These are phyloP conservation scores for Pythium aphanidermatum DNA, from an alignment of 352 stramenopile species.

Conservation along the genomic window DNA sequence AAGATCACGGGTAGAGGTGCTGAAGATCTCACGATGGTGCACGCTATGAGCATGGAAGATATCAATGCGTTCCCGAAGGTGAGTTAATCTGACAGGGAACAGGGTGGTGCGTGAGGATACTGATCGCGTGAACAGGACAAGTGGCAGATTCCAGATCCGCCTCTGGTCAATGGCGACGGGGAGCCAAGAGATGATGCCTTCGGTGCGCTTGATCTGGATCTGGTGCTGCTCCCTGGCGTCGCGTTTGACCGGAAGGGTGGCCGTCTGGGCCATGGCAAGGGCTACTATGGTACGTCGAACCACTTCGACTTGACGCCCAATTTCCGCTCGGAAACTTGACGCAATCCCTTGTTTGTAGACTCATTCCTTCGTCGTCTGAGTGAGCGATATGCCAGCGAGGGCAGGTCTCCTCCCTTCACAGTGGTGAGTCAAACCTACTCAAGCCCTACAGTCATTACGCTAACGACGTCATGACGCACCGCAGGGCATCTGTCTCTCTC, in stretches of 20 bases:
- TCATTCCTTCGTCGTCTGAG: conserved; percentile 62
- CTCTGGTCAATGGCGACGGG: conserved; percentile 23
- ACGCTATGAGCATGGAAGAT: conserved; percentile 48
- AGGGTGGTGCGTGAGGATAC: background rate
- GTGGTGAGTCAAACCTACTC: too few relatives aligned
- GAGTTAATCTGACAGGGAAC: background rate
- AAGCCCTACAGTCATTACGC: background rate
- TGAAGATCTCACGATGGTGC: conserved; percentile 78
- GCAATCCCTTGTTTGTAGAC: conserved; percentile 36
- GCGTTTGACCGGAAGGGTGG: conserved; percentile 75
- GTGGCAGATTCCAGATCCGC: conserved; percentile 83
- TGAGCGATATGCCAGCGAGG: conserved; percentile 34
- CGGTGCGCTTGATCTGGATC: conserved; percentile 44
- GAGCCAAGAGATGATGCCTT: conserved; percentile 35
- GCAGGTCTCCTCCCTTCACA: conserved; percentile 34
- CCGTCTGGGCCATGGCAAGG: conserved; percentile 82
- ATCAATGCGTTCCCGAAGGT: conserved; percentile 82
- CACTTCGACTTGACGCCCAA: too few relatives aligned
- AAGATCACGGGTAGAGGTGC: conserved; percentile 69
- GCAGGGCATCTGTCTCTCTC: conserved; percentile 59
- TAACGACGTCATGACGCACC: background rate
- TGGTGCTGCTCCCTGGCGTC: conserved; percentile 79
- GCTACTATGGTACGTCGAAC: conserved; percentile 80
- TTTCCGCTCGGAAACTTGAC: too few relatives aligned
- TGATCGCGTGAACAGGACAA: conserved; percentile 48